Evolutionary conservation across 768 basidiomycete genomes (phyloP).

Genomic region (Pulveroboletus sp.): DNA sequence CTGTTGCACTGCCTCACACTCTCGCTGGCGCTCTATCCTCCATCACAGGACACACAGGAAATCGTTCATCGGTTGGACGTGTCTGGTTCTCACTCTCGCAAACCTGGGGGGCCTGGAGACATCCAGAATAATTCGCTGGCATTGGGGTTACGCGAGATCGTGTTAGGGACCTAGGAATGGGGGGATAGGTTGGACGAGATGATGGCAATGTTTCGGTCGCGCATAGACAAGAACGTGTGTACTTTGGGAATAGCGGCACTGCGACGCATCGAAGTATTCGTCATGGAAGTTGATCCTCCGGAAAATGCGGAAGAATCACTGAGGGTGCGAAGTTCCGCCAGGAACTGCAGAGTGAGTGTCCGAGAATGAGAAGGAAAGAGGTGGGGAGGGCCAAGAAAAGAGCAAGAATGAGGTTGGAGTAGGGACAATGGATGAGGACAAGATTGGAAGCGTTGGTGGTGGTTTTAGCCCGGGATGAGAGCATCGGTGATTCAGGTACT

Average conservation of each 20-base stretch:
- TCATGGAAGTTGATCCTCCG: too few relatives aligned
- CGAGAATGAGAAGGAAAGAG: too few relatives aligned
- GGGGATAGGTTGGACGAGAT: conserved; percentile 9
- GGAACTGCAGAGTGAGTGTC: too few relatives aligned
- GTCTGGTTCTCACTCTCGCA: neutral
- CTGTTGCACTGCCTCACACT: conserved; percentile 17
- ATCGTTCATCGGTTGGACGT: conserved; percentile 5
- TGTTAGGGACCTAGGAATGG: conserved; percentile 14
- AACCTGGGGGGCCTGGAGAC: neutral
- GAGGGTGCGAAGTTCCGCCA: neutral
- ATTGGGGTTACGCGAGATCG: conserved; percentile 13
- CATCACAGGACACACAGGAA: neutral
- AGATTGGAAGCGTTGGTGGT: too few relatives aligned
- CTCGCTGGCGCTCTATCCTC: conserved; percentile 13
- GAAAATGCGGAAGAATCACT: too few relatives aligned
- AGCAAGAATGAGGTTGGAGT: too few relatives aligned
- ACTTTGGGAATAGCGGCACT: conserved; percentile 4
- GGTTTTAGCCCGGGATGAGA: too few relatives aligned
- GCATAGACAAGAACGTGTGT: neutral
- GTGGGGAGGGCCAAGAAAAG: too few relatives aligned
- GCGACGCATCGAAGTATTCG: conserved; percentile 1
- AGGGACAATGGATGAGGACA: too few relatives aligned
- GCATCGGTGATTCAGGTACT: too few relatives aligned
- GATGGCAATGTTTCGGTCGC: conserved; percentile 10
- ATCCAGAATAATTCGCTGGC: neutral